phyloP scores from a whole-genome alignment of 257 asterid species.

The Handroanthus guayacan region DNA sequence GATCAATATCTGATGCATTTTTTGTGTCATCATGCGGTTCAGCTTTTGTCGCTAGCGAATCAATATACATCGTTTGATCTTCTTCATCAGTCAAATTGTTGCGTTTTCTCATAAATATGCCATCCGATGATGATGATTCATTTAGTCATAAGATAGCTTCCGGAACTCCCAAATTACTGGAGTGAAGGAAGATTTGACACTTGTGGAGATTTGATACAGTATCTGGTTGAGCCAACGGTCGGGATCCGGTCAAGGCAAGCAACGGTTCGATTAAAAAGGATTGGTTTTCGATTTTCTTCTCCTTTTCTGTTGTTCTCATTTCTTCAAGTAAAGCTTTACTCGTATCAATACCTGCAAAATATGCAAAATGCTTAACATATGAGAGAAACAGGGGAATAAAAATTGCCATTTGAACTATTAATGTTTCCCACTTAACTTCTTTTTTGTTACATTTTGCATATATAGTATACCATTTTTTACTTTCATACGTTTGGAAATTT shows the following conservation, averaged over 20 bases:
- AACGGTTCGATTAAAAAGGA: slow-evolving; percentile 62
- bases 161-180: slow-evolving; percentile 53
- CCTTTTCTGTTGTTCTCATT: slow-evolving; percentile 58
- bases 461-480: background rate
- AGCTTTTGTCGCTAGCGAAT: background rate
- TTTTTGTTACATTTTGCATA: too few species aligned
- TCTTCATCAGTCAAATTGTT: slow-evolving; percentile 36
- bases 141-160: slow-evolving; percentile 67
- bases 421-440: too few species aligned
- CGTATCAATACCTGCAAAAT: slow-evolving; percentile 75
- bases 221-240: slow-evolving; percentile 64
- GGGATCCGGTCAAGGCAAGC: slow-evolving; percentile 61
- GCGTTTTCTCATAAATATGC: slow-evolving; percentile 25
- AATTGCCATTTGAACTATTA: too few species aligned
- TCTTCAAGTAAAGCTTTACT: slow-evolving; percentile 67
- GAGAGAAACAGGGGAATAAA: too few species aligned
- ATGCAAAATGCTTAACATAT: background rate
- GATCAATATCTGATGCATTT: too few species aligned
- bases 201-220: slow-evolving; percentile 61
- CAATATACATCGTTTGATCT: slow-evolving; percentile 2
- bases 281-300: slow-evolving; percentile 58
- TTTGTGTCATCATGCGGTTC: too few species aligned
- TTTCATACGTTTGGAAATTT: too few species aligned
- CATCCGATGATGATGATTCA: slow-evolving; percentile 13
- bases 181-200: slow-evolving; percentile 61